These are phyloP conservation scores for Candida palmyrensis DNA, from an alignment of 805 yeast species.

Conservation along the genomic window DNA sequence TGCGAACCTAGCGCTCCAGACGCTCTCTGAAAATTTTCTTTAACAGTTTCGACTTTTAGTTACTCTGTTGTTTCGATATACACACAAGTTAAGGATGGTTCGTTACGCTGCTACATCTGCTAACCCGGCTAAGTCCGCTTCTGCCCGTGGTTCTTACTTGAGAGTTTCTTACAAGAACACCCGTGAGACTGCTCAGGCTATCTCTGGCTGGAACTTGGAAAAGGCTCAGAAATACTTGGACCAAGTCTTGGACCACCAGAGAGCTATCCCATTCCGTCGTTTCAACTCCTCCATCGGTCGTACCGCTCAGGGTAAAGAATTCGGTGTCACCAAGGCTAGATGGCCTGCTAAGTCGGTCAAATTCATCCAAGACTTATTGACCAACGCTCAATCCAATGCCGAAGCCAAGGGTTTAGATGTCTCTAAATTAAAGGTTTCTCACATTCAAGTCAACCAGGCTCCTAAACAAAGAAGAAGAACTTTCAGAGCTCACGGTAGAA, in stretches of 20 bases:
- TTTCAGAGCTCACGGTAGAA: slow-evolving; percentile 99
- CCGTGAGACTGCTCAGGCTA: slow-evolving; percentile 98
- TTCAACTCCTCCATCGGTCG: slow-evolving; percentile 95
- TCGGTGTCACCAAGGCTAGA: slow-evolving; percentile 99
- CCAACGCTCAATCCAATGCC: slow-evolving; percentile 98
- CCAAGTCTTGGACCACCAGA: slow-evolving; percentile 95
- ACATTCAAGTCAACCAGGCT: slow-evolving; percentile 99
- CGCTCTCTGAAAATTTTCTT: too few relatives aligned
- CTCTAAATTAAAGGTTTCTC: slow-evolving; percentile 88
- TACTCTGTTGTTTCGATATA: too few relatives aligned
- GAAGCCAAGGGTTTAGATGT: slow-evolving; percentile 97
- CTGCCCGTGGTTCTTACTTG: slow-evolving; percentile 99
- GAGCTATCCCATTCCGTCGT: slow-evolving; percentile 99
- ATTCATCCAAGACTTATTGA: slow-evolving; percentile 88
- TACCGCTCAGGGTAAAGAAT: slow-evolving; percentile 99
- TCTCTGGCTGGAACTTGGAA: slow-evolving; percentile 96
- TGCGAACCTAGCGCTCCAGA: too few relatives aligned
- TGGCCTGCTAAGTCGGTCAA: slow-evolving; percentile 99
- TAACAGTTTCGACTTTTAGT: too few relatives aligned
- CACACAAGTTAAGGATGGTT: too few relatives aligned
- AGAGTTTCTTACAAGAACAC: slow-evolving; percentile 99
- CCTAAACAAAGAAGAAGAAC: slow-evolving; percentile 99
- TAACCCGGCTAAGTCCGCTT: slow-evolving; percentile 98
- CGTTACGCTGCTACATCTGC: slow-evolving; percentile 99
- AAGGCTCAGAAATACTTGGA: slow-evolving; percentile 94